phyloP scores from a whole-genome alignment of 208 protist genomes.

The Tritrichomonas musculus region DNA sequence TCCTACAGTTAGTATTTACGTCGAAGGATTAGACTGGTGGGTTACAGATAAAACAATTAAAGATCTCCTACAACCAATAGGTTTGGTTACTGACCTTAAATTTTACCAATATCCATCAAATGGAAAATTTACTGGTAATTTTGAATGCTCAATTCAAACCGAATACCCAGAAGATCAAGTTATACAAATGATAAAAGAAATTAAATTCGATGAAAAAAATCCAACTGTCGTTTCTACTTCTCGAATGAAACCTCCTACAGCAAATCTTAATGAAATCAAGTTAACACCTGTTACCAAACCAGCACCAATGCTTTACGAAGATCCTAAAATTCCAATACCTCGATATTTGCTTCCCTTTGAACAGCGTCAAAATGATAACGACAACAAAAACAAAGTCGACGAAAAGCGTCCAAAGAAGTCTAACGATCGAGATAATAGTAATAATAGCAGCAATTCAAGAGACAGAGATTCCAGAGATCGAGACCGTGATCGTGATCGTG shows the following conservation, averaged over 20 bases:
- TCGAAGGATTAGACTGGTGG: neutral
- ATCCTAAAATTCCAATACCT: neutral
- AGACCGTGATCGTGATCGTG: neutral
- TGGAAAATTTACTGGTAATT: neutral
- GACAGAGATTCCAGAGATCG: neutral
- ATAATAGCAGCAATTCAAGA: neutral
- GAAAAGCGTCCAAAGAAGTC: neutral
- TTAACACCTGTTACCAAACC: neutral
- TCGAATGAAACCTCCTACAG: too few relatives aligned
- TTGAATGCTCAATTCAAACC: neutral
- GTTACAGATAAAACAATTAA: neutral
- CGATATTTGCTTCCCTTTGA: neutral
- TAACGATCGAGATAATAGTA: too few relatives aligned
- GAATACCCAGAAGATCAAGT: neutral
- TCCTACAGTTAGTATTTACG: neutral
- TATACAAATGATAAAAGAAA: neutral
- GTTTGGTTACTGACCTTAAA: neutral
- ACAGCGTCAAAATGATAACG: neutral
- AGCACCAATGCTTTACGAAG: neutral
- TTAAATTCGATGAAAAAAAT: neutral
- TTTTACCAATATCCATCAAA: neutral
- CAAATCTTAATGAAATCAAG: neutral
- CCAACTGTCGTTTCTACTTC: neutral
- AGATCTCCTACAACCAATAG: neutral
- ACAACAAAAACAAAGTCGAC: neutral